These are phyloP conservation scores for Colletotrichum nymphaeae DNA, from an alignment of 2,329 filamentous ascomycete species.

Conservation along the genomic window DNA sequence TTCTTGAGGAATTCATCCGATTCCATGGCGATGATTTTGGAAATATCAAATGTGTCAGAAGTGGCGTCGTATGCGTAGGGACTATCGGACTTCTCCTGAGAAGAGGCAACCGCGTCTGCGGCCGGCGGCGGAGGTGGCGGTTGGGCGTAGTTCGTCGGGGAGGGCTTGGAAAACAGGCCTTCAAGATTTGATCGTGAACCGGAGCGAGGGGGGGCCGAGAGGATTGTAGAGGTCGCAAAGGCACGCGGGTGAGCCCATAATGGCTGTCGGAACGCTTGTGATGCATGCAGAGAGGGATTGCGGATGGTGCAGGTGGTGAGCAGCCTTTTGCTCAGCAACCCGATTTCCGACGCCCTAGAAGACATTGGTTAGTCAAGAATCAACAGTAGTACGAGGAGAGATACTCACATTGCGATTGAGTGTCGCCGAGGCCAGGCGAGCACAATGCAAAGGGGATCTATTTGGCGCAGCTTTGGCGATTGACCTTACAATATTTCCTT, in stretches of 20 bases:
- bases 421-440: not conserved
- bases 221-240: constrained; percentile 16
- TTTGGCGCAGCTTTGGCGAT: not conserved
- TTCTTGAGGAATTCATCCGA: constrained; percentile 39
- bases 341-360: constrained; percentile 34
- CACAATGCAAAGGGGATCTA: not conserved
- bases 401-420: constrained; percentile 17
- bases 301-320: constrained; percentile 29
- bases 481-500: constrained; percentile 14
- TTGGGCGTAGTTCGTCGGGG: not conserved
- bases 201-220: not conserved
- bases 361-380: not conserved
- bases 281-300: not conserved
- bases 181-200: not conserved
- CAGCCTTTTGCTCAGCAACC: constrained; percentile 30
- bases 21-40: constrained; percentile 48
- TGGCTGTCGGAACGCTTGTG: constrained; percentile 19
- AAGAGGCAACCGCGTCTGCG: not conserved
- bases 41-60: constrained; percentile 44
- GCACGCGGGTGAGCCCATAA: constrained; percentile 10
- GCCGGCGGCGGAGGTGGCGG: constrained; percentile 12
- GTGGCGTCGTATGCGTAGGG: constrained; percentile 36
- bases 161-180: not conserved
- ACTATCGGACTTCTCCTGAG: not conserved
- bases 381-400: not conserved